Conservation (phyloP, 2,329 filamentous ascomycete genomes). For the Colletotrichum aenigma region DNA sequence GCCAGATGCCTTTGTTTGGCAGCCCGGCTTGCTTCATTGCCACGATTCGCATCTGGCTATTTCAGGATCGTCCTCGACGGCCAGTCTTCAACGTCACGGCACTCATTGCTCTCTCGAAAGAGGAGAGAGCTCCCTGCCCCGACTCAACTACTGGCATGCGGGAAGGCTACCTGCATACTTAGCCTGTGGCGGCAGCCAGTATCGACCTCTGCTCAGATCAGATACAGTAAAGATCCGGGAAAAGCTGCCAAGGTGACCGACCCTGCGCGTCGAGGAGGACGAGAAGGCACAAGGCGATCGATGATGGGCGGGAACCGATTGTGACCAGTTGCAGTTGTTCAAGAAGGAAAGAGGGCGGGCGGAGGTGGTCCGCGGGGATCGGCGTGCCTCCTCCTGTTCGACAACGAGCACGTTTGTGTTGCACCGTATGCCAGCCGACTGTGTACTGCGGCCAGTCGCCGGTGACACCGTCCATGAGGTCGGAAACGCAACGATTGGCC, state of each 20-base stretch:
- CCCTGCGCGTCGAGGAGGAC: neutral
- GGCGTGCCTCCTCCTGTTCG: constrained; percentile 13
- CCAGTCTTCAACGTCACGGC: neutral
- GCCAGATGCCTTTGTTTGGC: neutral
- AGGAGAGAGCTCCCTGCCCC: neutral
- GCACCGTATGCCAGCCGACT: constrained; percentile 24
- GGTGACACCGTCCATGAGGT: constrained; percentile 15
- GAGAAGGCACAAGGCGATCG: neutral
- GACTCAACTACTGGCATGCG: neutral
- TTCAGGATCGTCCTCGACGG: neutral
- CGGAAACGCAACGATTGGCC: constrained; percentile 10
- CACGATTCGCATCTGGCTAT: neutral
- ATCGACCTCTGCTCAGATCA: neutral
- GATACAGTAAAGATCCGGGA: constrained; percentile 14
- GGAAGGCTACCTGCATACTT: constrained; percentile 11
- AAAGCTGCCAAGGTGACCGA: neutral
- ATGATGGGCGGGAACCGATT: neutral
- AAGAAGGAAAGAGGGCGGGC: neutral
- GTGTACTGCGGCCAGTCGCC: constrained; percentile 19
- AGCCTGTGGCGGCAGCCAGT: neutral
- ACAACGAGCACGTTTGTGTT: constrained; percentile 30
- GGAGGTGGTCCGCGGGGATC: neutral
- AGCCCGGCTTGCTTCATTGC: neutral
- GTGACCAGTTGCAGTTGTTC: neutral
- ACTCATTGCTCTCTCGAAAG: neutral